phyloP scores from a whole-genome alignment of 1,284 basidiomycete genomes.

The Bothia castanella region DNA sequence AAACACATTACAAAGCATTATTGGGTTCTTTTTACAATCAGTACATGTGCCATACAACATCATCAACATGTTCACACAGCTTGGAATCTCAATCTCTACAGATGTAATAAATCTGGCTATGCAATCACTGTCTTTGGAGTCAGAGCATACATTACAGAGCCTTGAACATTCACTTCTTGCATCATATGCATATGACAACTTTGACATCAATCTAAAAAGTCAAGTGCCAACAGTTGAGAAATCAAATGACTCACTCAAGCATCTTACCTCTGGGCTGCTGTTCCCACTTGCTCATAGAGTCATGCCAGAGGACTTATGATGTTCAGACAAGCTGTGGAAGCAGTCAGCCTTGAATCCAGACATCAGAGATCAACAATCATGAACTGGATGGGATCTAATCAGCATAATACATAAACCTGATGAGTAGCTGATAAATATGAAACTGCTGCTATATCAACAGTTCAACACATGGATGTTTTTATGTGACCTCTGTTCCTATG shows the following conservation, averaged over 20 bases:
- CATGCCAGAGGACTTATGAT: slow-evolving; percentile 22
- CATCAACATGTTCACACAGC: not conserved
- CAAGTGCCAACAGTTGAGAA: slow-evolving; percentile 23
- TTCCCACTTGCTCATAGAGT: slow-evolving; percentile 26
- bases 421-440: too few relatives aligned
- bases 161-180: slow-evolving; percentile 19
- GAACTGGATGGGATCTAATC: too few relatives aligned
- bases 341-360: slow-evolving; percentile 4
- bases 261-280: slow-evolving; percentile 29
- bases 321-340: slow-evolving; percentile 27
- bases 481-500: too few relatives aligned
- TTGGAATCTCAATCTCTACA: slow-evolving; percentile 3
- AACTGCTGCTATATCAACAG: too few relatives aligned
- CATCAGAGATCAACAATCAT: too few relatives aligned
- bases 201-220: slow-evolving; percentile 33
- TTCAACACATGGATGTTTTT: slow-evolving; percentile 31
- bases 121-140: not conserved
- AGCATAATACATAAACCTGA: too few relatives aligned
- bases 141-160: not conserved
- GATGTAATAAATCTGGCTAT: slow-evolving; percentile 2
- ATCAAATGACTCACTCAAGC: slow-evolving; percentile 21
- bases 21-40: slow-evolving; percentile 5
- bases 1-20: slow-evolving; percentile 1
- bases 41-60: not conserved
- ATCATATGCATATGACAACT: slow-evolving; percentile 35